Conservation (phyloP, 345 rosid species). For the Hibiscus trionum region DNA sequence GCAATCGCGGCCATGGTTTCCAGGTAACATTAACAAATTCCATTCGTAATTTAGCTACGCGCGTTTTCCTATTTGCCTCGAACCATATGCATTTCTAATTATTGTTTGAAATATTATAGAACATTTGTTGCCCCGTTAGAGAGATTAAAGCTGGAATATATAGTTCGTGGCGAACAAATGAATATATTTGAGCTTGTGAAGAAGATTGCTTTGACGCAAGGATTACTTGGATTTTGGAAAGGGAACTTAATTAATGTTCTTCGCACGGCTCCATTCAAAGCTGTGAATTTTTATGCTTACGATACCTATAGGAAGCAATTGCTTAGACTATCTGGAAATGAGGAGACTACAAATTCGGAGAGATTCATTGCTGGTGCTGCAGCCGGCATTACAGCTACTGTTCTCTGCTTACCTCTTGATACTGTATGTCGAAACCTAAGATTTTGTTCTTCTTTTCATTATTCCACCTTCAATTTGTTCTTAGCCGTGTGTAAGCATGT, state of each 20-base stretch:
- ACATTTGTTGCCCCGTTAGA: slow-evolving; percentile 74
- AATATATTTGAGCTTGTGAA: slow-evolving; percentile 40
- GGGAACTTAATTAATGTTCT: slow-evolving; percentile 69
- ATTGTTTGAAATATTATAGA: slow-evolving; percentile 26
- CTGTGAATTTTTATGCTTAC: slow-evolving; percentile 64
- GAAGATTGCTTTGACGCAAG: slow-evolving; percentile 52
- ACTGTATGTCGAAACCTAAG: slow-evolving; percentile 35
- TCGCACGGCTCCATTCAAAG: slow-evolving; percentile 71
- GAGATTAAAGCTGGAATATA: slow-evolving; percentile 73
- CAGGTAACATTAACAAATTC: slow-evolving; percentile 32
- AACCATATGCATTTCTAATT: background rate
- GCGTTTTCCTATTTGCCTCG: background rate
- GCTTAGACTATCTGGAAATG: slow-evolving; percentile 45
- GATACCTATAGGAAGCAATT: slow-evolving; percentile 67
- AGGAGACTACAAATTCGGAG: slow-evolving; percentile 61
- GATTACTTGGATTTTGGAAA: slow-evolving; percentile 66
- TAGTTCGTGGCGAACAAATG: slow-evolving; percentile 60
- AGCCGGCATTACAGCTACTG: slow-evolving; percentile 64
- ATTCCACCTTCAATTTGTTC: background rate
- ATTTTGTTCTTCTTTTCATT: background rate
- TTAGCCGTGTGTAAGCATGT: background rate
- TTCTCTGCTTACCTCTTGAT: slow-evolving; percentile 68
- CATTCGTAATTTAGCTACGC: background rate
- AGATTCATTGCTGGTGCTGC: slow-evolving; percentile 73
- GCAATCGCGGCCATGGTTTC: slow-evolving; percentile 80